A percentile compares a stretch with the other conserved stretches of the same genome.
These are phyloP conservation scores for Serpula lacrymans DNA, from an alignment of 768 basidiomycete species.

Conservation along the genomic window DNA sequence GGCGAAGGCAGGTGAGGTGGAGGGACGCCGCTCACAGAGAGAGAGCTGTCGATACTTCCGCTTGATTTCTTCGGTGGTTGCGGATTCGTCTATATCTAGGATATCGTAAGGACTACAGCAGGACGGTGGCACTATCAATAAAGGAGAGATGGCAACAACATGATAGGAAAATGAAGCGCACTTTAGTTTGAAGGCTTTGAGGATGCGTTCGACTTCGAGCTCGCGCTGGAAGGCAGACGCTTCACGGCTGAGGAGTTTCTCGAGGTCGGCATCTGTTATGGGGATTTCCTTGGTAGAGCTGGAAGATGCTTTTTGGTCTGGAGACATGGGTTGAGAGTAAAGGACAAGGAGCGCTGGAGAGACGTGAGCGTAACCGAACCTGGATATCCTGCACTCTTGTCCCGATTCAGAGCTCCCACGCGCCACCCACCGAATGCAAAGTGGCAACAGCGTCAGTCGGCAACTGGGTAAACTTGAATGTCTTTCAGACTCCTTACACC, in stretches of 20 bases:
- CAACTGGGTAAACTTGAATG: no score
- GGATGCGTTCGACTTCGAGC: slow-evolving; percentile 85
- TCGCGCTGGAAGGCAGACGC: slow-evolving; percentile 85
- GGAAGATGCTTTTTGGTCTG: slow-evolving; percentile 12
- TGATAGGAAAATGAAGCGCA: slow-evolving; percentile 32
- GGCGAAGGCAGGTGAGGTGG: not conserved
- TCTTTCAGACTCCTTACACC: slow-evolving; percentile 1
- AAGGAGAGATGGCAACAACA: slow-evolving; percentile 4
- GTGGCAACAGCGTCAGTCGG: no score
- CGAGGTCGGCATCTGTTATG: slow-evolving; percentile 56
- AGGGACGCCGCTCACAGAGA: slow-evolving; percentile 55
- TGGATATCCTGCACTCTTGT: no score
- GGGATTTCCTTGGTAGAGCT: slow-evolving; percentile 13
- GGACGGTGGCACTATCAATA: not conserved
- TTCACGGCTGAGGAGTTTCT: slow-evolving; percentile 74
- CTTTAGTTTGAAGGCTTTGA: slow-evolving; percentile 97
- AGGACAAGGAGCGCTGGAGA: no score
- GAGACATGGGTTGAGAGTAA: slow-evolving; percentile 18
- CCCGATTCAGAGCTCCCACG: no score
- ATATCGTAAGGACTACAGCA: slow-evolving; percentile 87
- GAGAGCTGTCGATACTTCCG: slow-evolving; percentile 84
- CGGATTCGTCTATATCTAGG: slow-evolving; percentile 71
- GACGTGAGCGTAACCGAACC: no score
- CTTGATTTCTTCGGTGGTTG: slow-evolving; percentile 81
- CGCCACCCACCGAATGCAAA: no score